phyloP scores from a whole-genome alignment of 2,329 filamentous ascomycete species.

The Trichoderma simmonsii region DNA sequence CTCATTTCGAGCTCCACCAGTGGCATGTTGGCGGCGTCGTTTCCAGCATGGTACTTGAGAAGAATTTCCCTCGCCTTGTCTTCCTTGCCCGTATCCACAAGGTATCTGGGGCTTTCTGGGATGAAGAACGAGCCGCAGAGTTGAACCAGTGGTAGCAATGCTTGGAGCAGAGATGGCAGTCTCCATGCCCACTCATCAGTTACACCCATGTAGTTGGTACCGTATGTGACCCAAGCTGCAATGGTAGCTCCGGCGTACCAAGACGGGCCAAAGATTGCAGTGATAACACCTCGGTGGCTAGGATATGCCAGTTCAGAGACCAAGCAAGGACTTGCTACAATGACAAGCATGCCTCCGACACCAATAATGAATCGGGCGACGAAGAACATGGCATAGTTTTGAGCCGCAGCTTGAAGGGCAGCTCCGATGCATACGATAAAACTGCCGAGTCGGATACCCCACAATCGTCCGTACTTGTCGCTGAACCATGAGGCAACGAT shows the following conservation, averaged over 20 bases:
- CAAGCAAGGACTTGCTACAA: constrained; percentile 33
- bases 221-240: constrained; percentile 16
- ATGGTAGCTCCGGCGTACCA: constrained; percentile 4
- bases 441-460: not conserved
- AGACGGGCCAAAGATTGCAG: not conserved
- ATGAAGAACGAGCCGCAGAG: constrained; percentile 32
- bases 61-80: constrained; percentile 36
- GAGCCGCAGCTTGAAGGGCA: constrained; percentile 33
- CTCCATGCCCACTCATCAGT: constrained; percentile 23
- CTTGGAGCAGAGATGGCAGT: constrained; percentile 24
- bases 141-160: constrained; percentile 18
- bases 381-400: constrained; percentile 48
- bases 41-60: constrained; percentile 40
- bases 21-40: constrained; percentile 34
- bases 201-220: constrained; percentile 9
- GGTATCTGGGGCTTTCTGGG: constrained; percentile 34
- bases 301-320: constrained; percentile 2
- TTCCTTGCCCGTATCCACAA: constrained; percentile 31
- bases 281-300: not conserved
- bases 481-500: not conserved
- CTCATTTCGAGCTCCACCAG: constrained; percentile 38
- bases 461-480: not conserved
- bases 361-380: constrained; percentile 51
- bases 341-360: constrained; percentile 51
- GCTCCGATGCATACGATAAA: constrained; percentile 9